Percentiles rank a stretch among this genome's conserved stretches.
These are phyloP conservation scores for Cladosporium sp. DNA, from an alignment of 2,329 filamentous ascomycete species.

Conservation along the genomic window DNA sequence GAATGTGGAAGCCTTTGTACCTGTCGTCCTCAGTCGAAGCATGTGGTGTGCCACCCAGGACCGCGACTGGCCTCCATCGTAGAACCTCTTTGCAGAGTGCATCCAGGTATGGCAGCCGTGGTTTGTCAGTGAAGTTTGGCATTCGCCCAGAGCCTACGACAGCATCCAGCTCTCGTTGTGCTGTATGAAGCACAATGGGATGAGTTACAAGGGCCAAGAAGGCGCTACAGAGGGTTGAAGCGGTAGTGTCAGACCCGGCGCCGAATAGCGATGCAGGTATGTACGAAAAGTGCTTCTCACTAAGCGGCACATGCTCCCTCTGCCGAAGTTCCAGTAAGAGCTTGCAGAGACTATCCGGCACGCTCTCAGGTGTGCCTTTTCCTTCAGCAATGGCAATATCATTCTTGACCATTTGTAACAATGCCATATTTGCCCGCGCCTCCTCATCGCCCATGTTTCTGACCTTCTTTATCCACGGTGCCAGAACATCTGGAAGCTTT, in stretches of 20 bases:
- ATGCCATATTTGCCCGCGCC: slow-evolving; percentile 39
- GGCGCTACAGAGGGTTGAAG: slow-evolving; percentile 44
- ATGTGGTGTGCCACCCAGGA: slow-evolving; percentile 32
- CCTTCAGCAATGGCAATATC: slow-evolving; percentile 37
- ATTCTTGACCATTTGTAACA: slow-evolving; percentile 38
- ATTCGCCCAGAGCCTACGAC: no score
- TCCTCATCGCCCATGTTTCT: slow-evolving; percentile 36
- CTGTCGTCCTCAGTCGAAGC: slow-evolving; percentile 26
- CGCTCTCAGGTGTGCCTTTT: slow-evolving; percentile 25
- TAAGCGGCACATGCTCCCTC: slow-evolving; percentile 37
- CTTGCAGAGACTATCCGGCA: slow-evolving; percentile 43
- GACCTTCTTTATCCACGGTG: slow-evolving; percentile 47
- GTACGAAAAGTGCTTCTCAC: slow-evolving; percentile 41
- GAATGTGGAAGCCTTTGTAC: slow-evolving; percentile 19
- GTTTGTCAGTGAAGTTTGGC: no score
- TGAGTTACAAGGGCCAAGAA: slow-evolving; percentile 47
- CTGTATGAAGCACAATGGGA: slow-evolving; percentile 36
- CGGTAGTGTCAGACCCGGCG: slow-evolving; percentile 50
- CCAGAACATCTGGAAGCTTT: slow-evolving; percentile 41
- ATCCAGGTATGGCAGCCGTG: slow-evolving; percentile 22
- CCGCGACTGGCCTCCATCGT: slow-evolving; percentile 28
- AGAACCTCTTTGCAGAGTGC: slow-evolving; percentile 29
- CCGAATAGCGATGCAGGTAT: slow-evolving; percentile 44
- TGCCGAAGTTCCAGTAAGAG: slow-evolving; percentile 40
- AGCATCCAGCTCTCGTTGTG: not conserved